Base-by-base conservation (phyloP, 768 basidiomycete genomes). In the Lactarius indigo region DNA sequence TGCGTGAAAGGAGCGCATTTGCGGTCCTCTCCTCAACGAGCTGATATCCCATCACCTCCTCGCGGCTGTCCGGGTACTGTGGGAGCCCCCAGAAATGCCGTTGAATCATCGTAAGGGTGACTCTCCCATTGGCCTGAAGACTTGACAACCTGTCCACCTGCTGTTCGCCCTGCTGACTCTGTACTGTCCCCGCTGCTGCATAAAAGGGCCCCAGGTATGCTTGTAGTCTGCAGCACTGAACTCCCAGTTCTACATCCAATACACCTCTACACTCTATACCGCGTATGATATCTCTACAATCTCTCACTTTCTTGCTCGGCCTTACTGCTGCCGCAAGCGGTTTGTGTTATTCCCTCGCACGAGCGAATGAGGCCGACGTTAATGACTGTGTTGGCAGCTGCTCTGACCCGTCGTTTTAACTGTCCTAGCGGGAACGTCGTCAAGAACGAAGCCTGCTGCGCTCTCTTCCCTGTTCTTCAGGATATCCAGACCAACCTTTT, bases 401-500 rank as follows among this genome's bases (percentile, higher is more conserved):
- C 42, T 44, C 42, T 44, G 20, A 44, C 42, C 42, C 42, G 20
- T 5, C 42, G 42, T 44, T 8, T 44, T n/a, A 44, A 20, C 7
- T 44, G 42, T 44, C 6, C 42, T n/a, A 9, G 20, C 42, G 42
- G 42, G 42, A 44, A 20, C 42, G 42, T 44, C 20, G 42, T 44
- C 9, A 44, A 8, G 42, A 44, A 44, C 20, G 42, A 3, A 8
- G 42, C 42, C 20, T 44, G 42, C 42, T 44, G 42, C 20, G 42
- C 20, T 44, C 42, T 44, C 42, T 44, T 44, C 20, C 42, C 42
- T 44, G 42, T 44, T n/a, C 42, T 72, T 20, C 73, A 76, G 10
- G 76, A 78, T 61, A 72, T 78, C 23, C 68, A 77, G 60, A 39
- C 58, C 28, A 74, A 75, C 62, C 59, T 76, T 12, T 77, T 76